phyloP scores from a whole-genome alignment of 208 protist species.

The Crithidia brevicula region DNA sequence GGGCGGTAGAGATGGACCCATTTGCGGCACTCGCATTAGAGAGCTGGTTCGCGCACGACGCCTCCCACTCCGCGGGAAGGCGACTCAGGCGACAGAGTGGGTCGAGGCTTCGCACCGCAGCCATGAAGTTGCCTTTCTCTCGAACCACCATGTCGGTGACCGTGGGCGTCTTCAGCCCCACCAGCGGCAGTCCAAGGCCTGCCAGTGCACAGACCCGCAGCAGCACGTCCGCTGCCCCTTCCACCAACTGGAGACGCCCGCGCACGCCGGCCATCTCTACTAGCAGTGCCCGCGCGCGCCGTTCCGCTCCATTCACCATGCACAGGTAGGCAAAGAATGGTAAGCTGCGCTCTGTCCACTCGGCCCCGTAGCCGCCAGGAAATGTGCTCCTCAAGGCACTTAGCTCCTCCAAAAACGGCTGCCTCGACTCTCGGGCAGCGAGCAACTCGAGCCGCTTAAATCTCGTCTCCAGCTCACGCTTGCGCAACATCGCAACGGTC shows the following conservation, averaged over 20 bases:
- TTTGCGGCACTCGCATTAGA: not conserved
- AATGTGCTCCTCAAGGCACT: constrained; percentile 34
- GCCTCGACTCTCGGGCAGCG: constrained; percentile 25
- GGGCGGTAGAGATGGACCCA: not conserved
- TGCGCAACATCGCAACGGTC: constrained; percentile 35
- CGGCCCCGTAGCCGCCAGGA: constrained; percentile 26
- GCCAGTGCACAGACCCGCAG: constrained; percentile 42
- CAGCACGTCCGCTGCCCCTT: constrained; percentile 32
- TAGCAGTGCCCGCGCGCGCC: constrained; percentile 55
- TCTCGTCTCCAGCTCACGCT: constrained; percentile 56
- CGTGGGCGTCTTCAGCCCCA: constrained; percentile 6
- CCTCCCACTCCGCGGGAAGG: not conserved
- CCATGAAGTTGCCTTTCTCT: constrained; percentile 9
- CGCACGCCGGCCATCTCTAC: constrained; percentile 43
- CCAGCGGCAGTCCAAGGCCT: constrained; percentile 37
- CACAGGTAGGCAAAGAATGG: constrained; percentile 57
- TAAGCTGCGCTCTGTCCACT: constrained; percentile 37
- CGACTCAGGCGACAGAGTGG: constrained; percentile 34
- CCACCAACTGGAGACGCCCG: constrained; percentile 24
- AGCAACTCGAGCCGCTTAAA: constrained; percentile 53
- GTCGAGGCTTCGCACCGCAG: constrained; percentile 13
- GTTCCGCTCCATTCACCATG: constrained; percentile 54
- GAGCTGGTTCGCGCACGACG: not conserved
- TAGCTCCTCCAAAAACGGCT: constrained; percentile 43
- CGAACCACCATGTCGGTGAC: constrained; percentile 3